Conservation (phyloP, 2,329 filamentous ascomycete species). For the Alternaria conjuncta region DNA sequence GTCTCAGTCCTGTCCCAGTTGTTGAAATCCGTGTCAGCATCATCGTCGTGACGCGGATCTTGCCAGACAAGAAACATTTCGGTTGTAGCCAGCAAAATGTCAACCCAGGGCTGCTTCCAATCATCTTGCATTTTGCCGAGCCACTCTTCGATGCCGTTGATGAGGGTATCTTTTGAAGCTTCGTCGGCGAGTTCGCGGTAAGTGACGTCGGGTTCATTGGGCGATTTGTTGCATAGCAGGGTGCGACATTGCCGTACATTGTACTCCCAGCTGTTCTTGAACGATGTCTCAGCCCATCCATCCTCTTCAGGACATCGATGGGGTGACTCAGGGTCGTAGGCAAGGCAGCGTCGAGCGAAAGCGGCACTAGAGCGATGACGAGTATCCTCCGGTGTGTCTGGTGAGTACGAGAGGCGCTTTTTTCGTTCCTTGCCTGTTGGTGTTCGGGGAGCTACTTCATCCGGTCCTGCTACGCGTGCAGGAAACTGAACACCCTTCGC, state of each 20-base stretch:
- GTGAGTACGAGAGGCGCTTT: conserved; percentile 1
- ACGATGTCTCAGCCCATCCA: conserved; percentile 17
- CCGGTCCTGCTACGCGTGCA: not conserved
- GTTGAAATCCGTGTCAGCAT: conserved; percentile 2
- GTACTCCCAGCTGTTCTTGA: conserved; percentile 9
- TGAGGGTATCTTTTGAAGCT: conserved; percentile 1
- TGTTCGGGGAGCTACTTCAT: not conserved
- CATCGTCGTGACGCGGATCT: not conserved
- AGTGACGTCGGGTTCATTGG: not conserved
- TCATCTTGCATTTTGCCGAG: not conserved
- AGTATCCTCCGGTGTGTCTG: conserved; percentile 15
- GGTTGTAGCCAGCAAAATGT: not conserved
- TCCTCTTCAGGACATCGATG: conserved; percentile 10
- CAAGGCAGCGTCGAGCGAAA: not conserved
- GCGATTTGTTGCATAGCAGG: conserved; percentile 3
- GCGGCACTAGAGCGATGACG: not conserved
- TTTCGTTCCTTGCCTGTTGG: not conserved
- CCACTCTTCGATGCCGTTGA: not conserved
- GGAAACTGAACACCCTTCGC: conserved; percentile 1
- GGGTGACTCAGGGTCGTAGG: conserved; percentile 14
- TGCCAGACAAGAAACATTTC: conserved; percentile 16
- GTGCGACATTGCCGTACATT: conserved; percentile 19
- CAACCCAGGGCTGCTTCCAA: not conserved
- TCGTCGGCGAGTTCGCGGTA: conserved; percentile 15
- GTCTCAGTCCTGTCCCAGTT: conserved; percentile 2